Base-by-base conservation (phyloP, 2,329 filamentous ascomycete species). In the Aspergillus terreus region DNA sequence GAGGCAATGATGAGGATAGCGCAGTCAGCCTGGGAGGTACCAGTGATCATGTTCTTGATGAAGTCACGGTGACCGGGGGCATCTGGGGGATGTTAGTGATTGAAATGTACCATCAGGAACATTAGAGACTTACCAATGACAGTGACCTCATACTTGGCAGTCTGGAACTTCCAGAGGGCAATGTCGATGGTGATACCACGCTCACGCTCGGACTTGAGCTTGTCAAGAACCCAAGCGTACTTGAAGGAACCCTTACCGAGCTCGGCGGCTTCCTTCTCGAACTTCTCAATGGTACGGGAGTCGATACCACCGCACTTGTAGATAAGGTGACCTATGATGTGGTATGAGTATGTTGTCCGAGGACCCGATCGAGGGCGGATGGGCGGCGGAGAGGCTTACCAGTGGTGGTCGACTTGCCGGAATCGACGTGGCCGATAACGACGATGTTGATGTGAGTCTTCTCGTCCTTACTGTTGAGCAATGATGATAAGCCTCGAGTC, bases 11-110 rank as follows among this genome's bases (percentile, higher is more conserved):
- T 97, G 84, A 99, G 92, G 79, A 99, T 90, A 75, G 94, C 94
- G 82, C 94, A 97, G 77, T 99, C 94, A 71, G 94, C 94, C 88
- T 97, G 94, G 79, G 94, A 99, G 76, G 94, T 97, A 92, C 94
- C 94, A 88, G 94, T 97, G 80, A 99, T 99, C 94, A 99, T 99
- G 92, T 97, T 99, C 92, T 99, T 99, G 90, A 99, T 97, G 86
- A 97, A 99, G 77, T 99, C 94, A 94, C 94, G 92, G 82, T 99
- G 94, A 82, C 94, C 94, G 74, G 94, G 94, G 78, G 94, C 94
- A 75, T 99, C 90, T 88, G 65, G 9, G 44, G 59, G 49, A 49
- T 40, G 49, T 62, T 54, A 66, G 62, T 45, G 41, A 44, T n/a
- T 6, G 27, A 30, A 7, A 11, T 4, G 27, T 19, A 19, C 19